Conservation (phyloP, 441 rosid genomes). For the Oxalis stricta region DNA sequence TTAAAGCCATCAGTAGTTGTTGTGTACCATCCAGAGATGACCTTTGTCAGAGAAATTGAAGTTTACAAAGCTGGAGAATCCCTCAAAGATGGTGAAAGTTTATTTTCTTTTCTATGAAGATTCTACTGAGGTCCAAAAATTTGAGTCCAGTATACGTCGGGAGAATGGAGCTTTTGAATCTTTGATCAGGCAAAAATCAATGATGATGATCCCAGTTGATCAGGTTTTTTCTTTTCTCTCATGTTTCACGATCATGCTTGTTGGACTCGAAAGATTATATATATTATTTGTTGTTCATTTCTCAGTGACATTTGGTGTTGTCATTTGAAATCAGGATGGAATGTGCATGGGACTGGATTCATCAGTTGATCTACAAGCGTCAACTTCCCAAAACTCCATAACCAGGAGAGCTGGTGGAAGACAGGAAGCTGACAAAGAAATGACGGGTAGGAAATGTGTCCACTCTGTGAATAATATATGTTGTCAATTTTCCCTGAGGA, state of each 20-base stretch:
- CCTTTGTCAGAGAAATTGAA: slow-evolving; percentile 86
- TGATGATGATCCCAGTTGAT: slow-evolving; percentile 93
- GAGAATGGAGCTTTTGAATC: slow-evolving; percentile 96
- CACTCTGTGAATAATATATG: slow-evolving; percentile 2
- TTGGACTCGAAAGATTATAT: too few species aligned
- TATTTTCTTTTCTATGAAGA: slow-evolving; percentile 87
- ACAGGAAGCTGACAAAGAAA: slow-evolving; percentile 77
- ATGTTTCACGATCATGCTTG: too few species aligned
- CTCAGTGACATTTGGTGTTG: too few species aligned
- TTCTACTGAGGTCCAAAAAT: slow-evolving; percentile 86
- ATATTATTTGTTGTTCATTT: not conserved
- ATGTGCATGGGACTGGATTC: slow-evolving; percentile 45
- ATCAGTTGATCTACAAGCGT: slow-evolving; percentile 37
- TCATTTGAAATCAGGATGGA: slow-evolving; percentile 41
- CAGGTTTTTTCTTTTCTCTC: slow-evolving; percentile 37
- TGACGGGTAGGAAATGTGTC: slow-evolving; percentile 40
- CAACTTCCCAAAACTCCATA: slow-evolving; percentile 64
- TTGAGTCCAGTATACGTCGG: slow-evolving; percentile 84
- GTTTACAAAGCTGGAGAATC: slow-evolving; percentile 86
- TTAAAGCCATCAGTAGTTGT: slow-evolving; percentile 66
- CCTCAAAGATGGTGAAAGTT: slow-evolving; percentile 55
- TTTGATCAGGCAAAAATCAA: slow-evolving; percentile 80
- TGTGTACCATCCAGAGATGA: slow-evolving; percentile 82
- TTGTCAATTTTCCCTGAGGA: not conserved
- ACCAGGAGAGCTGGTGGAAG: slow-evolving; percentile 95